These are phyloP conservation scores for Pyrrhoderma noxium DNA, from an alignment of 1,284 basidiomycete genomes.

Conservation along the genomic window DNA sequence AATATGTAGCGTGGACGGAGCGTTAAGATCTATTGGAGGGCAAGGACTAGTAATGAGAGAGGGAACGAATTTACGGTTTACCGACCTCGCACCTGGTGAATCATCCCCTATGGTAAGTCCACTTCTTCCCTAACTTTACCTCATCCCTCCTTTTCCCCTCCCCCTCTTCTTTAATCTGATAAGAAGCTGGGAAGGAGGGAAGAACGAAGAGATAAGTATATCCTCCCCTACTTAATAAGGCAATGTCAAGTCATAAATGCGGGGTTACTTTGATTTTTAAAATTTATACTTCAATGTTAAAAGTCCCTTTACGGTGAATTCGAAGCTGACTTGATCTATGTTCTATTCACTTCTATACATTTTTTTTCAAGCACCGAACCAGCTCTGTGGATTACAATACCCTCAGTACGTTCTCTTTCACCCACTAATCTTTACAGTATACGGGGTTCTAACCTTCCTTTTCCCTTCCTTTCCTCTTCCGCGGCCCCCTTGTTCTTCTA, in stretches of 20 bases:
- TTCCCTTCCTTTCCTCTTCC: background rate
- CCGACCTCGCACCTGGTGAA: conserved; percentile 50
- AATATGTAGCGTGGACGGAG: conserved; percentile 43
- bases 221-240: background rate
- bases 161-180: background rate
- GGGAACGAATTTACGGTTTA: conserved; percentile 45
- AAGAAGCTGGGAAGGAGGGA: background rate
- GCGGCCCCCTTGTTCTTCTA: background rate
- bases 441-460: too few relatives aligned
- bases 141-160: background rate
- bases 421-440: too few relatives aligned
- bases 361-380: conserved; percentile 32
- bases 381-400: conserved; percentile 57
- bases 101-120: conserved; percentile 41
- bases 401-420: conserved; percentile 34
- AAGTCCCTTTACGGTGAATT: too few relatives aligned
- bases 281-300: too few relatives aligned
- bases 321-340: too few relatives aligned
- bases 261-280: too few relatives aligned
- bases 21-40: conserved; percentile 32
- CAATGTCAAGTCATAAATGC: too few relatives aligned
- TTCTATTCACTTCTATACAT: too few relatives aligned
- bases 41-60: conserved; percentile 37
- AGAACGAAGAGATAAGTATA: background rate
- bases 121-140: background rate